Conservation (phyloP, 352 stramenopile genomes). For the Phytophthora pini region DNA sequence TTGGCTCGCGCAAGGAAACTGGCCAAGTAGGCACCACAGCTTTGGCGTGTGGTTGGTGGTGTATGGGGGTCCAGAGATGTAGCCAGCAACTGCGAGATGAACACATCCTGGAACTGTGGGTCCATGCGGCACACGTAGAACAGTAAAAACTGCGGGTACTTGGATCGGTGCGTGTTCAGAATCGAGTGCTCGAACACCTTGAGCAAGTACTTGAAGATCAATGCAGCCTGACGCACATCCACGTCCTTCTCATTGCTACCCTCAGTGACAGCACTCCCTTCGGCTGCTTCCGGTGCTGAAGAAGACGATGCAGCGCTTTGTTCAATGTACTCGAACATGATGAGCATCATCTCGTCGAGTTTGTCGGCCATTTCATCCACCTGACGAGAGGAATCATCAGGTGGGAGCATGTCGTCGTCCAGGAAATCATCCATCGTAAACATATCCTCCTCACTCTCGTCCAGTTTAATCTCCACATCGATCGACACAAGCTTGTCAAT, state of each 20-base stretch:
- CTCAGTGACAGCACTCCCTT: neutral
- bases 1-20: constrained; percentile 96
- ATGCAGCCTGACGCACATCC: constrained; percentile 56
- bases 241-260: constrained; percentile 26
- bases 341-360: constrained; percentile 88
- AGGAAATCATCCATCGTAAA: constrained; percentile 87
- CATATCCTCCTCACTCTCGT: constrained; percentile 86
- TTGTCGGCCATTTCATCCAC: constrained; percentile 90
- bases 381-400: constrained; percentile 41
- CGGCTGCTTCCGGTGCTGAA: neutral
- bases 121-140: constrained; percentile 89
- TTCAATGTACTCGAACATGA: constrained; percentile 90
- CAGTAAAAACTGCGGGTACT: constrained; percentile 94
- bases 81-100: constrained; percentile 83
- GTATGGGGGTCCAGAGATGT: constrained; percentile 81
- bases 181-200: constrained; percentile 89
- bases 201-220: constrained; percentile 81
- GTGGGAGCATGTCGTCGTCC: constrained; percentile 77
- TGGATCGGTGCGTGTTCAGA: constrained; percentile 91
- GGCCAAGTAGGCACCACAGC: constrained; percentile 94
- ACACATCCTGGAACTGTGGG: constrained; percentile 82
- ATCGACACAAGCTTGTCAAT: constrained; percentile 87
- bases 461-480: constrained; percentile 91
- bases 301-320: constrained; percentile 19
- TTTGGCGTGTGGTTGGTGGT: constrained; percentile 92